Conservation (phyloP, 2,329 filamentous ascomycete species). For the Cyphellophora attinorum region DNA sequence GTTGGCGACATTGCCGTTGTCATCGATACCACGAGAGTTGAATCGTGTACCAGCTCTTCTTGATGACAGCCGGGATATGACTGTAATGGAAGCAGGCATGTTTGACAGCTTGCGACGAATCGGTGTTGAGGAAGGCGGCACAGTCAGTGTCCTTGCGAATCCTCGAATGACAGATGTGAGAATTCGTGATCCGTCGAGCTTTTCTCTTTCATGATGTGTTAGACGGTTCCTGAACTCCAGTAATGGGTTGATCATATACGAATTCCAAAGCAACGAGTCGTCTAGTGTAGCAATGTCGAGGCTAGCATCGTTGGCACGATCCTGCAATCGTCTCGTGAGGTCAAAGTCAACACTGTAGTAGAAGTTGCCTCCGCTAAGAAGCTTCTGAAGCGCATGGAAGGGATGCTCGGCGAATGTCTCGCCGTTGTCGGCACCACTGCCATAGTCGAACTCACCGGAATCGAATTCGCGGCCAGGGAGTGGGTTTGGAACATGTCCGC, state of each 20-base stretch:
- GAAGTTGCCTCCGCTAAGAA: conserved; percentile 86
- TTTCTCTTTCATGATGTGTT: conserved; percentile 61
- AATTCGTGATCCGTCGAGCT: conserved; percentile 77
- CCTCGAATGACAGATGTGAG: conserved; percentile 90
- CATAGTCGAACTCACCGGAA: conserved; percentile 43
- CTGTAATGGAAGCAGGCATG: conserved; percentile 71
- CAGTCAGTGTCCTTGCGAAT: conserved; percentile 77
- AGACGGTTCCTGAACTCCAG: conserved; percentile 81
- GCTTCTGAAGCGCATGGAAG: conserved; percentile 80
- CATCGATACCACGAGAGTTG: conserved; percentile 94
- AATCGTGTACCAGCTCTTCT: conserved; percentile 86
- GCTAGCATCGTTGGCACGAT: conserved; percentile 48
- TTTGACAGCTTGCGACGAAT: conserved; percentile 61
- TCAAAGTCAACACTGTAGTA: conserved; percentile 99
- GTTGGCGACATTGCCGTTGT: conserved; percentile 94
- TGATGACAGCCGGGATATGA: conserved; percentile 88
- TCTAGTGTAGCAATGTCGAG: conserved; percentile 81
- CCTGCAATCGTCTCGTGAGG: conserved; percentile 83
- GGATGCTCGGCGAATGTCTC: conserved; percentile 75
- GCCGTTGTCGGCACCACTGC: conserved; percentile 46
- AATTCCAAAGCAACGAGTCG: conserved; percentile 92
- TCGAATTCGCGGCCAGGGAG: conserved; percentile 45
- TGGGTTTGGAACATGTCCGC: conserved; percentile 43
- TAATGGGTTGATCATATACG: conserved; percentile 91
- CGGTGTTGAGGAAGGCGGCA: conserved; percentile 61